Evolutionary conservation across 805 yeast species (phyloP), one percentile per base, ranked within the genome.

Genomic region (Metahyphopichia silvanorum): DNA sequence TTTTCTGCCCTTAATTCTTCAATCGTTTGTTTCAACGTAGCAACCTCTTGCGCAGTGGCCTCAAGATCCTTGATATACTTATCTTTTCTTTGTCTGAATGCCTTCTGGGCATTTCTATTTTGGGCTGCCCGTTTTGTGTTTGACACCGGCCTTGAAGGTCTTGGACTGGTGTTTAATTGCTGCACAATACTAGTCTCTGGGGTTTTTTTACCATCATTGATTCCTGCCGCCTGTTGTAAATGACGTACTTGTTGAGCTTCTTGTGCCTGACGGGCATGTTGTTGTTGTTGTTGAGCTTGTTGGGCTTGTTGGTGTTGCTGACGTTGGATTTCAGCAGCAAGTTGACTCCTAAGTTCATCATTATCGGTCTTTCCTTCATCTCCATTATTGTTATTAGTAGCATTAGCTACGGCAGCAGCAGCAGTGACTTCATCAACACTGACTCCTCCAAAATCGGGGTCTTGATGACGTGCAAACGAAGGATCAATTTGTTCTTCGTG

Each of bases 81-180:
- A 49, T 88, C 95, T 53, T 85, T 82, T 39, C 96, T 73, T 53
- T 79, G 80, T 52, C 97, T 74, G 62, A 88, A 89, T 6, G 96
- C 95, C 45, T 86, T 77, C 62, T 89, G 97, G 4, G 97, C 96
- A 39, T 77, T 80, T 51, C 97, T 70, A 65, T 89, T 89, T 60
- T 89, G 97, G 6, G 82, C 88, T 2, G 96, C 96, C 42, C 97
- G 77, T 57, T 86, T 86, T 25, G 93, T 77, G 35, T 70, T 73
- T 15, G 79, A 71, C 26, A 82, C 61, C 12, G 73, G 70, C 35
- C 75, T 57, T 25, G n/a, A 9, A 6, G 34, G 29, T 16, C 33
- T 19, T 4, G 36, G 13, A n/a, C n/a, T n/a, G n/a, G n/a, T n/a
- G n/a, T n/a, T n/a, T n/a, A n/a, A n/a, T n/a, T n/a, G n/a, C n/a